Conservation (phyloP, 2,329 filamentous ascomycete genomes). For the Cercospora sesami region DNA sequence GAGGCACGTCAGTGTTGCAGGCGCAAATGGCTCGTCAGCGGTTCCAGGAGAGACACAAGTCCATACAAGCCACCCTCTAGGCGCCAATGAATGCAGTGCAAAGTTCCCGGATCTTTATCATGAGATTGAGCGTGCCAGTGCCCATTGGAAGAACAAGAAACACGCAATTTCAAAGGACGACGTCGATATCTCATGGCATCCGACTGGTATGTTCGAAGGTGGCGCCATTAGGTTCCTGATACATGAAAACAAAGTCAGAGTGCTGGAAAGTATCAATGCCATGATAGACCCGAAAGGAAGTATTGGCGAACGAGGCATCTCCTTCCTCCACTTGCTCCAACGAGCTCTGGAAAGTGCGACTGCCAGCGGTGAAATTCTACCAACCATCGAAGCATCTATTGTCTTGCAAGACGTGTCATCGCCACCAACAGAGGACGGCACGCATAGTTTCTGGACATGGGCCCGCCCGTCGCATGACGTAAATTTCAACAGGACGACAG, state of each 20-base stretch:
- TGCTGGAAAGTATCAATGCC: conserved; percentile 24
- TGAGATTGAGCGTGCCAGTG: conserved; percentile 43
- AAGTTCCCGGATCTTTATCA: conserved; percentile 52
- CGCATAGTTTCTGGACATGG: conserved; percentile 22
- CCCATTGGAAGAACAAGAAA: conserved; percentile 18
- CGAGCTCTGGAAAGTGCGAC: conserved; percentile 22
- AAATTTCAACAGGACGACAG: conserved; percentile 10
- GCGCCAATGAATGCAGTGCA: conserved; percentile 46
- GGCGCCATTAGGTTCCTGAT: conserved; percentile 26
- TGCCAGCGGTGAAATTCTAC: conserved; percentile 22
- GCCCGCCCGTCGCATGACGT: conserved; percentile 7
- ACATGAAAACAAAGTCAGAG: conserved; percentile 25
- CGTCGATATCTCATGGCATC: conserved; percentile 28
- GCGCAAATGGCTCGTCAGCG: not conserved
- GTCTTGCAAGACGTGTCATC: conserved; percentile 22
- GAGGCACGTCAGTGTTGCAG: not conserved
- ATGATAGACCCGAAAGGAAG: conserved; percentile 16
- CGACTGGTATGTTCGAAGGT: conserved; percentile 10
- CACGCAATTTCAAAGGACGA: conserved; percentile 21
- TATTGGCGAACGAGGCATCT: conserved; percentile 13
- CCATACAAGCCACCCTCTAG: not conserved
- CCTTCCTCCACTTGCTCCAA: conserved; percentile 24
- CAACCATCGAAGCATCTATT: conserved; percentile 27
- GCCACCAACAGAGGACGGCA: conserved; percentile 18
- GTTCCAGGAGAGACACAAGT: not conserved